phyloP scores from a whole-genome alignment of 2,329 filamentous ascomycete species.

The Apiospora aurea region DNA sequence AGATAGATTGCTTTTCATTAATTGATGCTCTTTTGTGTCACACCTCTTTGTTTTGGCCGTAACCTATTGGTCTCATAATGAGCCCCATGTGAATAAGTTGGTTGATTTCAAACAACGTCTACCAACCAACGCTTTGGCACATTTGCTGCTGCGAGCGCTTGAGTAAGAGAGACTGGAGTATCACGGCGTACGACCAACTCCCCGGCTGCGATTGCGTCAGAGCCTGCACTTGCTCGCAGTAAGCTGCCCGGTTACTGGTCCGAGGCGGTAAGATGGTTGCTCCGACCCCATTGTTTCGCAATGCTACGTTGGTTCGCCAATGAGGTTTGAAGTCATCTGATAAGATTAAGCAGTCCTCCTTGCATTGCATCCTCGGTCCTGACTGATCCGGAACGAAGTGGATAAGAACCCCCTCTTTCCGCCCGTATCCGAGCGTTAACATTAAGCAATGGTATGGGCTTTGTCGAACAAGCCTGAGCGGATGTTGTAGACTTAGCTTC shows the following conservation, averaged over 20 bases:
- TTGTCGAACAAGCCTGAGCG: neutral
- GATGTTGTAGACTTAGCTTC: neutral
- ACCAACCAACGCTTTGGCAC: neutral
- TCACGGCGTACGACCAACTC: neutral
- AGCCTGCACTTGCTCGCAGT: neutral
- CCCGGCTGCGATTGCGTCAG: neutral
- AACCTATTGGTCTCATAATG: neutral
- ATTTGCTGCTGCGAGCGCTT: neutral
- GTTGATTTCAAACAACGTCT: neutral
- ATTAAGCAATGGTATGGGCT: too few species aligned
- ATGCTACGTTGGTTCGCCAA: neutral
- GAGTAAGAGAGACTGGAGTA: neutral
- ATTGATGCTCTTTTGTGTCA: neutral
- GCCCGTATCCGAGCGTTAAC: neutral
- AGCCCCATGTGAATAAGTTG: neutral
- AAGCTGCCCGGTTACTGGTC: too few species aligned
- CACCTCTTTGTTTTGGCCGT: too few species aligned
- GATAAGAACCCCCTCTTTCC: conserved; percentile 8
- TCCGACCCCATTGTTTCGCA: neutral
- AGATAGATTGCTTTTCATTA: neutral
- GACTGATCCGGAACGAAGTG: neutral
- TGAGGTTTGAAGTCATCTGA: neutral
- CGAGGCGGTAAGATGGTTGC: neutral
- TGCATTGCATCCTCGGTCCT: neutral
- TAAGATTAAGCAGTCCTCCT: neutral